Evolutionary conservation across 306 rosid species (phyloP), one percentile per base, ranked within the genome.

Genomic region (Rosa lucieae): DNA sequence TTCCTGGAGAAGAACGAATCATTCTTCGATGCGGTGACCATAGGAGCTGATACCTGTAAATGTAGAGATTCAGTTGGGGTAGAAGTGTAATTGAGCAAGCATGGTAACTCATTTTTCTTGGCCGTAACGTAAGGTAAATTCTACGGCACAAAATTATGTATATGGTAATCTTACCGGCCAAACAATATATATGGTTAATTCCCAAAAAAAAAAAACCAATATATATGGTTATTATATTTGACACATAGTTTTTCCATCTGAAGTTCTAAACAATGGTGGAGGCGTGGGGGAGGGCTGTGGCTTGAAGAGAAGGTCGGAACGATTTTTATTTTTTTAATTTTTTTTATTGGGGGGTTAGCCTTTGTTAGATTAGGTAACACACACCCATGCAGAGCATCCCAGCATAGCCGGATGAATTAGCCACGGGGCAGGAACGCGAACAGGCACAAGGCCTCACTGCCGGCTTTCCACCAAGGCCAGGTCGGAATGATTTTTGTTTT

Each of bases 1-100:
- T 85, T 85, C 86, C 58, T 4, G 9, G 23, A 20, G 48, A 67
- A 32, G 20, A 56, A 35, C 85, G 88, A 82, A 82, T 87, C 29
- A 90, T 90, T 85, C 88, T 35, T 55, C 48, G 21, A 63, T 7
- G n/a, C 21, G 74, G 20, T 18, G 62, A 48, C 21, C 51, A 76
- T 23, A 14, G 58, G 51, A 67, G 70, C 77, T 68, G 3, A 65
- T 2, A 26, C 1, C 6, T 5, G 70, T 66, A 66, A 66, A 66
- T 37, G 44, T 40, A 8, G 11, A 37, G 6, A 8, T 12, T 66
- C 35, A 0, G 35, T 4, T 8, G 46, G 46, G 78, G 6, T 46
- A 75, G 5, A 75, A 46, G 2, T 5, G 79, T 75, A 17, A 75
- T 43, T 62, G 6, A 15, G 39, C 3, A 2, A 8, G 12, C 23